phyloP scores from a whole-genome alignment of 225 moss, liverwort and hornwort species.

The Takakia lepidozioides region DNA sequence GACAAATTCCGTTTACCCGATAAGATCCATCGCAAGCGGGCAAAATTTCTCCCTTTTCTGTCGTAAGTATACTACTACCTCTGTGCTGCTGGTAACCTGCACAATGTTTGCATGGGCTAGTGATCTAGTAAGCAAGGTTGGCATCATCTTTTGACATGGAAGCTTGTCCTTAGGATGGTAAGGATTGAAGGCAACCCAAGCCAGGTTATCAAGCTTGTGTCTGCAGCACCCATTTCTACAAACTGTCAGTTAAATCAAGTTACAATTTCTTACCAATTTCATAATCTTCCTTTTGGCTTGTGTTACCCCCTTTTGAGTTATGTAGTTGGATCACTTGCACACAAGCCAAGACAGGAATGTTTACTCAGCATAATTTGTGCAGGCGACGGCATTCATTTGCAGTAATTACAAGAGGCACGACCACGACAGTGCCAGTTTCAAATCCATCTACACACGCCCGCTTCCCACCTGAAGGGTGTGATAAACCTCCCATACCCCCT shows the following conservation, averaged over 20 bases:
- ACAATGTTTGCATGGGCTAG: too few species aligned
- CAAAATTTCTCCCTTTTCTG: conserved; percentile 49
- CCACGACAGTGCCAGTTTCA: neutral
- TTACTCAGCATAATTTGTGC: conserved; percentile 9
- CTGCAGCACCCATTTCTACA: too few species aligned
- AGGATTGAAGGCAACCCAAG: too few species aligned
- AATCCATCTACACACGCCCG: too few species aligned
- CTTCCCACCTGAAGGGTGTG: conserved; percentile 36
- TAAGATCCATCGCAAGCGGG: conserved; percentile 72
- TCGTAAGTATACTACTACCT: conserved; percentile 60
- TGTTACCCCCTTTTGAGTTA: neutral
- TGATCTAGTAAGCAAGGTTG: neutral
- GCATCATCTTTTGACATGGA: neutral
- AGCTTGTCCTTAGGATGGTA: too few species aligned
- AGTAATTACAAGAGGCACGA: conserved; percentile 12
- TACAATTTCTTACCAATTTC: neutral
- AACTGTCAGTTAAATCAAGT: too few species aligned
- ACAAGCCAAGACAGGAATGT: too few species aligned
- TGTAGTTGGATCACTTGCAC: neutral
- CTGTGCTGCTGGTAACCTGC: too few species aligned
- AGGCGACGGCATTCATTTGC: conserved; percentile 41
- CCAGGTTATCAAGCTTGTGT: too few species aligned
- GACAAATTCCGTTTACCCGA: conserved; percentile 26
- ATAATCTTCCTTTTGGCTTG: conserved; percentile 1
- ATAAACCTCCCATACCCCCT: conserved; percentile 8